These are phyloP conservation scores for Tolypocladium ophioglossoides DNA, from an alignment of 2,329 filamentous ascomycete genomes.

Conservation along the genomic window DNA sequence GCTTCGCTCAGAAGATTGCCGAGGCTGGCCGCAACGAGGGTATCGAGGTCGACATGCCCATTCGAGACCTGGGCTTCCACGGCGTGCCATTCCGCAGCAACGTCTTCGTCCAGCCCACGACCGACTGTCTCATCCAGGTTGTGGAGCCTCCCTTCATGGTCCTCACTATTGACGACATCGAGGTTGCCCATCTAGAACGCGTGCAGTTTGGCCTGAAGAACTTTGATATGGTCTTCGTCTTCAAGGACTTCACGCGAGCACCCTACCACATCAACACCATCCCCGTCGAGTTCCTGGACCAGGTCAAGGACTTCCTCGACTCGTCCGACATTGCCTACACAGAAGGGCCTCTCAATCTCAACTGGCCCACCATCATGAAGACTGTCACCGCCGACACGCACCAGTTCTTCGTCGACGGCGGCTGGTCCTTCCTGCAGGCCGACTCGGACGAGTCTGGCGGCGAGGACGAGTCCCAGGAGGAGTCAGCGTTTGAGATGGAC, in stretches of 20 bases:
- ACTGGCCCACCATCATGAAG: constrained; percentile 99
- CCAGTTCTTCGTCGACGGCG: constrained; percentile 88
- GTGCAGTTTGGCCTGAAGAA: constrained; percentile 97
- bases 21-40: constrained; percentile 87
- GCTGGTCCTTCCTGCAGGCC: constrained; percentile 84
- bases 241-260: constrained; percentile 89
- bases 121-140: constrained; percentile 92
- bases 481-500: constrained; percentile 83
- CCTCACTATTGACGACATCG: constrained; percentile 88
- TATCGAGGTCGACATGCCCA: constrained; percentile 90
- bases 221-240: constrained; percentile 96
- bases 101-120: constrained; percentile 90
- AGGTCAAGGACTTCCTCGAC: constrained; percentile 96
- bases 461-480: constrained; percentile 73
- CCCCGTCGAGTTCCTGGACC: constrained; percentile 85
- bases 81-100: constrained; percentile 94
- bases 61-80: constrained; percentile 92
- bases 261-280: constrained; percentile 97
- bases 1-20: constrained; percentile 93
- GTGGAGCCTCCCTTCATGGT: constrained; percentile 97
- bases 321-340: constrained; percentile 89
- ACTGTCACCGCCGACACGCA: constrained; percentile 91
- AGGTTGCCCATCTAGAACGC: constrained; percentile 90
- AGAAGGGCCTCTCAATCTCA: constrained; percentile 92
- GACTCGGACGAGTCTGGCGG: constrained; percentile 79